Evolutionary conservation across 2,329 filamentous ascomycete genomes (phyloP).

Genomic region (Aspergillus sp.): DNA sequence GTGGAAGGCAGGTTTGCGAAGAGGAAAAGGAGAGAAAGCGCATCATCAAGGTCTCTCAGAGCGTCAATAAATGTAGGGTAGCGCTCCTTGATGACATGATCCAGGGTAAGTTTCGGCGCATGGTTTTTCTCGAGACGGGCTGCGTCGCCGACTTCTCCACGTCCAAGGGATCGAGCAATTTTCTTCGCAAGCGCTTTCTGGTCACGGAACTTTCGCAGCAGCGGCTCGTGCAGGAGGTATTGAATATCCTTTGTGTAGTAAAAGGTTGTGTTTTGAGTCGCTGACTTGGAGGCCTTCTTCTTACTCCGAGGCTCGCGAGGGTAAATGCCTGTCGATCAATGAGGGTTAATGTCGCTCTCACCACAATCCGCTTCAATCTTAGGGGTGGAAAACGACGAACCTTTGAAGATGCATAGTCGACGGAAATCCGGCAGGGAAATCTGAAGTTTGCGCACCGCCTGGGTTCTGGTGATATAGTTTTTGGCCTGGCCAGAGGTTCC

Average conservation of each 20-base stretch:
- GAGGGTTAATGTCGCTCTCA: conserved; percentile 21
- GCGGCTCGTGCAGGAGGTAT: conserved; percentile 94
- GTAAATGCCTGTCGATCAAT: conserved; percentile 71
- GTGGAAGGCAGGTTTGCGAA: conserved; percentile 96
- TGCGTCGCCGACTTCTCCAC: conserved; percentile 88
- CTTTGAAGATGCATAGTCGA: conserved; percentile 99
- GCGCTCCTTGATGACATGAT: conserved; percentile 96
- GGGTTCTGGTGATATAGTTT: conserved; percentile 97
- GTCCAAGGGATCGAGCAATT: conserved; percentile 87
- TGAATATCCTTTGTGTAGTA: conserved; percentile 94
- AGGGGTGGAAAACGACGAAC: conserved; percentile 36
- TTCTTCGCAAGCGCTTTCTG: conserved; percentile 98
- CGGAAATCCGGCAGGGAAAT: conserved; percentile 96
- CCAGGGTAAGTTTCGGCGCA: conserved; percentile 85
- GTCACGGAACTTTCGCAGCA: conserved; percentile 92
- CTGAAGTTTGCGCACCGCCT: conserved; percentile 96
- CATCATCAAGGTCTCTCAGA: conserved; percentile 92
- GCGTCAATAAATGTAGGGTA: conserved; percentile 97
- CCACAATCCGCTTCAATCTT: too few relatives aligned
- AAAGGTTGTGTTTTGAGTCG: conserved; percentile 90
- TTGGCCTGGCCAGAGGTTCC: conserved; percentile 88
- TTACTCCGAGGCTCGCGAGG: conserved; percentile 94
- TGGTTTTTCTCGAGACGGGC: conserved; percentile 88
- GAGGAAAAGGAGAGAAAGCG: conserved; percentile 93
- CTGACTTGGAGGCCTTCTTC: conserved; percentile 93